Conservation (phyloP, 1,284 basidiomycete genomes). For the Xerocomus subilludens region DNA sequence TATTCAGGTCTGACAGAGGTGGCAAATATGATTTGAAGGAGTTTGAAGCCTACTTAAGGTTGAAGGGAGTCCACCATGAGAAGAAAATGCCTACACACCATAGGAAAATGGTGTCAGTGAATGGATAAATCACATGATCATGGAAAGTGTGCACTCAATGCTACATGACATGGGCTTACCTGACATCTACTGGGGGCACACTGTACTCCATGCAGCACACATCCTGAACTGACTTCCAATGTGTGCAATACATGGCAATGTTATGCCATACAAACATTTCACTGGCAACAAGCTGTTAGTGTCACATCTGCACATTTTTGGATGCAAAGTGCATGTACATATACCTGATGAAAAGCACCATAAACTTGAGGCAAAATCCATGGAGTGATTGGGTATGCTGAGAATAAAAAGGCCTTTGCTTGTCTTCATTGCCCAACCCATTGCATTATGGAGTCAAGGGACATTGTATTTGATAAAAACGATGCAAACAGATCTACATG, state of each 20-base stretch:
- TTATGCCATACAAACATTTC: slow-evolving; percentile 9
- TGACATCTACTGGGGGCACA: slow-evolving; percentile 28
- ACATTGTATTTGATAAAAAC: no score
- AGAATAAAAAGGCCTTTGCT: neutral
- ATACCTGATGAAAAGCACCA: slow-evolving; percentile 5
- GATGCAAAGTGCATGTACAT: slow-evolving; percentile 3
- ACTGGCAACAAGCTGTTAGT: slow-evolving; percentile 12
- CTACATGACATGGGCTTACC: neutral
- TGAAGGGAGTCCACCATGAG: slow-evolving; percentile 22
- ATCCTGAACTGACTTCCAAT: slow-evolving; percentile 46
- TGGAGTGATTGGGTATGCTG: neutral
- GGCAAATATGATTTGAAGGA: neutral
- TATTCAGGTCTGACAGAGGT: neutral
- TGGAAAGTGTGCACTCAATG: neutral
- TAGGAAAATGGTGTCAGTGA: slow-evolving; percentile 23
- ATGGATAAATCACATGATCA: slow-evolving; percentile 19
- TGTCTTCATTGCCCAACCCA: no score
- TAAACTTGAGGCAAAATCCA: slow-evolving; percentile 1
- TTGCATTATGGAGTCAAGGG: no score
- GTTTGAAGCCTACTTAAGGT: neutral
- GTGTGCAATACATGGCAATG: neutral
- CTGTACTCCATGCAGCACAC: slow-evolving; percentile 40
- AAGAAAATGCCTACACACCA: slow-evolving; percentile 28
- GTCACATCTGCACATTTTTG: neutral
- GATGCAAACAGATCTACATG: no score